A percentile compares a stretch with the other conserved stretches of the same genome.
phyloP scores from a whole-genome alignment of 371 early-diverging fungal species.

The Amoeboradix gromovi region DNA sequence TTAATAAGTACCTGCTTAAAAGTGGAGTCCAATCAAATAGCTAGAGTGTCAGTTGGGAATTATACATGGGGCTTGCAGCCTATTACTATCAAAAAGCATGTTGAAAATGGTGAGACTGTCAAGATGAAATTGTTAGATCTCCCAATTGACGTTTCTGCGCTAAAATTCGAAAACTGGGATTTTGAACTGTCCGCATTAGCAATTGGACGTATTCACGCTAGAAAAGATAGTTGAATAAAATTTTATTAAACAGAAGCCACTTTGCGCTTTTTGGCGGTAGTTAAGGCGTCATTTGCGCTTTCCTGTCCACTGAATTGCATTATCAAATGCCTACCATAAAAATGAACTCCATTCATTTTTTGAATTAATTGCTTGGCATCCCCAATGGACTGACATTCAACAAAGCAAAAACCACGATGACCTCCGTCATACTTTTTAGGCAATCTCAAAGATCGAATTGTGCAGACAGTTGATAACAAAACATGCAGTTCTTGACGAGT shows the following conservation, averaged over 20 bases:
- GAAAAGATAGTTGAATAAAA: too few relatives aligned
- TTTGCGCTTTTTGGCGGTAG: neutral
- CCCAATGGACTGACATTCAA: constrained; percentile 3
- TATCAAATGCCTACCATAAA: constrained; percentile 13
- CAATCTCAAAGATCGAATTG: constrained; percentile 9
- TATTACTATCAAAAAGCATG: too few relatives aligned
- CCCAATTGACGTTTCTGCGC: too few relatives aligned
- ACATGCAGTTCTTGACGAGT: constrained; percentile 8
- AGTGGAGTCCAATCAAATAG: too few relatives aligned
- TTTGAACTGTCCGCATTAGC: too few relatives aligned
- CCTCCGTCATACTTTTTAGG: constrained; percentile 12
- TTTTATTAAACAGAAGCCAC: neutral
- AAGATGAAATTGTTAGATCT: too few relatives aligned
- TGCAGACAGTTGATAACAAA: constrained; percentile 5
- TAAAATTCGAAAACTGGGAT: too few relatives aligned
- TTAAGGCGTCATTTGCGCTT: neutral
- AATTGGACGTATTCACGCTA: too few relatives aligned
- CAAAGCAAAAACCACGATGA: constrained; percentile 13
- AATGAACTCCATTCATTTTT: constrained; percentile 9
- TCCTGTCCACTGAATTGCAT: neutral
- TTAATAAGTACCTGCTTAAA: too few relatives aligned
- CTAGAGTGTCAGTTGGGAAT: too few relatives aligned
- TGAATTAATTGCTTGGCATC: constrained; percentile 4
- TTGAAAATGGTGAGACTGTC: too few relatives aligned
- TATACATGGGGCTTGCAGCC: too few relatives aligned